These are phyloP conservation scores for Lachancea quebecensis DNA, from an alignment of 805 yeast genomes.

Conservation along the genomic window DNA sequence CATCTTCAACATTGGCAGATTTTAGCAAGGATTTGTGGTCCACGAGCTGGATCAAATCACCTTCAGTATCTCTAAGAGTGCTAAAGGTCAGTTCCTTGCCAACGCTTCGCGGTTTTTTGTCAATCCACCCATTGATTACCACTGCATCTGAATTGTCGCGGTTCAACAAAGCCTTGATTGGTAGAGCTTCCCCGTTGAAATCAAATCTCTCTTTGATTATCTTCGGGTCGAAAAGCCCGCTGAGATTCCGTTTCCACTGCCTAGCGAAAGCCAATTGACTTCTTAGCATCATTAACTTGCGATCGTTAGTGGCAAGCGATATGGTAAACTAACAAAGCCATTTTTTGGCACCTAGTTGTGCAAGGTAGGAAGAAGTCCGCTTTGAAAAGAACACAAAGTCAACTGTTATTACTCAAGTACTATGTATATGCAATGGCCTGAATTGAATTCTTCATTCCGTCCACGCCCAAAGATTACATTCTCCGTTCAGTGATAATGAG, in stretches of 20 bases:
- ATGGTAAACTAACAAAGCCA: too few relatives aligned
- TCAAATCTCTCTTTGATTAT: conserved; percentile 13
- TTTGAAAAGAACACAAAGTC: too few relatives aligned
- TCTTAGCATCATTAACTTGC: conserved; percentile 1
- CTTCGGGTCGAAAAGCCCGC: conserved; percentile 12
- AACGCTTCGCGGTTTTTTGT: conserved; percentile 62
- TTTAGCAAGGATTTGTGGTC: conserved; percentile 38
- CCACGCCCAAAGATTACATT: conserved; percentile 27
- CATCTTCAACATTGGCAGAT: conserved; percentile 62
- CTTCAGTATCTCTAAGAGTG: conserved; percentile 64
- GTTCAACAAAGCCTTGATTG: conserved; percentile 10
- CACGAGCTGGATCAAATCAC: conserved; percentile 57
- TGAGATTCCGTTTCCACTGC: conserved; percentile 6
- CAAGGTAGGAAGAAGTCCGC: too few relatives aligned
- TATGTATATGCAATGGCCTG: too few relatives aligned
- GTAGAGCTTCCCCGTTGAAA: conserved; percentile 10
- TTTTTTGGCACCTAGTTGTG: too few relatives aligned
- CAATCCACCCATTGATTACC: conserved; percentile 76
- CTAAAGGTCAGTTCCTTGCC: conserved; percentile 66
- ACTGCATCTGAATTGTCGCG: conserved; percentile 26
- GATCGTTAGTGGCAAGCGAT: too few relatives aligned
- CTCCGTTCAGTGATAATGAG: conserved; percentile 24
- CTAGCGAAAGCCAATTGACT: conserved; percentile 4
- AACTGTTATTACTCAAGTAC: too few relatives aligned
- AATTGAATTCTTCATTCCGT: neutral